These are phyloP conservation scores for Phlebiopsis flavidoalba DNA, from an alignment of 768 basidiomycete genomes.

Conservation along the genomic window DNA sequence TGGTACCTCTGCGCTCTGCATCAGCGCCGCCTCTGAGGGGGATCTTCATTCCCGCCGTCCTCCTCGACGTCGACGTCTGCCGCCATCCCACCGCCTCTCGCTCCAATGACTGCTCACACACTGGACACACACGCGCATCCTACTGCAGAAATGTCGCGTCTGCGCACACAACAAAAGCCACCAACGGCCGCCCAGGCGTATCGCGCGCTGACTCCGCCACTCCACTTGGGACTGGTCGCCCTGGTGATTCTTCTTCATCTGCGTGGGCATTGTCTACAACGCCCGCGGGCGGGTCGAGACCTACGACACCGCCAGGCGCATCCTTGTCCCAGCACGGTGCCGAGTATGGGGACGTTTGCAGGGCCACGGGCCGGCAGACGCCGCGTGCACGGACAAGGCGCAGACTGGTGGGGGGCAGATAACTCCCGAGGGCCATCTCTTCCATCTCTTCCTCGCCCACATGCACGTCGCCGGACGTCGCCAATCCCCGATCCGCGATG, in stretches of 20 bases:
- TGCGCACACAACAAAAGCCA: not conserved
- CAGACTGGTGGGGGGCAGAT: not conserved
- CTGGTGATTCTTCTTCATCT: not conserved
- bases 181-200: not conserved
- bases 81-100: not conserved
- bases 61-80: not conserved
- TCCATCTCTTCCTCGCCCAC: no score
- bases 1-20: not conserved
- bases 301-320: not conserved
- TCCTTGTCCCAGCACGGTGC: not conserved
- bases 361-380: not conserved
- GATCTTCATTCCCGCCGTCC: not conserved
- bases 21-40: not conserved
- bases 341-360: not conserved
- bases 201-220: not conserved
- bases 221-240: slow-evolving; percentile 3
- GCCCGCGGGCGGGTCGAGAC: not conserved
- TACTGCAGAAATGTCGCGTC: no score
- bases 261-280: not conserved
- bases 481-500: no score
- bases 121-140: not conserved
- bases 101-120: not conserved
- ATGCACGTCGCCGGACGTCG: no score
- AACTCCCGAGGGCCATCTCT: no score
- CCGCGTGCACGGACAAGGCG: not conserved